Conservation (phyloP, 805 yeast species). For the Kazachstania kunashirensis region DNA sequence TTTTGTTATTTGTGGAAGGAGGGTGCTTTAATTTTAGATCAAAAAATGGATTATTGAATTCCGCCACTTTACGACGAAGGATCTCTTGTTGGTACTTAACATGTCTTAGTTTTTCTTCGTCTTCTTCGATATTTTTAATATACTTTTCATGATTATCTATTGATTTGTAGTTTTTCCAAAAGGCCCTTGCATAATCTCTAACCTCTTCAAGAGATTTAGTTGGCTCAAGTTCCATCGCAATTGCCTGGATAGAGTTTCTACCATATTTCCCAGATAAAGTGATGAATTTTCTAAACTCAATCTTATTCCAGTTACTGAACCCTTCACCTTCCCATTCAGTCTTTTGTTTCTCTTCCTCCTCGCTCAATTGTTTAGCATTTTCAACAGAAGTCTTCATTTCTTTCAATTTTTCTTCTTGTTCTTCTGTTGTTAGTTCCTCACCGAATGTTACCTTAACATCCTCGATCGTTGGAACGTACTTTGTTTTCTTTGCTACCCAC, state of each 20-base stretch:
- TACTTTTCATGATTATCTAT: conserved; percentile 87
- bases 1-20: conserved; percentile 42
- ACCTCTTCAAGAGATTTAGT: conserved; percentile 77
- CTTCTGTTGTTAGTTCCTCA: conserved; percentile 35
- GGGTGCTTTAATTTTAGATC: conserved; percentile 67
- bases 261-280: conserved; percentile 74
- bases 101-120: conserved; percentile 73
- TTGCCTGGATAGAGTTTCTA: conserved; percentile 58
- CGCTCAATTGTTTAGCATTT: conserved; percentile 69
- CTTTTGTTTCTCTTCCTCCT: conserved; percentile 64
- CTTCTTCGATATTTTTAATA: conserved; percentile 70
- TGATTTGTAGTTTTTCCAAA: conserved; percentile 70
- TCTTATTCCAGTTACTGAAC: conserved; percentile 71
- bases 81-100: conserved; percentile 64
- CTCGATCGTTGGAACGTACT: conserved; percentile 54
- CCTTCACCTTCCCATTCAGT: conserved; percentile 55
- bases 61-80: conserved; percentile 63
- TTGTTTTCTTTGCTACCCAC: conserved; percentile 60
- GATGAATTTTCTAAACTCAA: conserved; percentile 80
- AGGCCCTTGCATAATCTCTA: conserved; percentile 61
- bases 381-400: conserved; percentile 63
- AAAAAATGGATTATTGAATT: conserved; percentile 70
- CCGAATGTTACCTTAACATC: conserved; percentile 37
- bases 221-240: conserved; percentile 65
- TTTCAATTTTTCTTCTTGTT: conserved; percentile 38